phyloP scores from a whole-genome alignment of 2,329 filamentous ascomycete species.

The Fusarium sp. region DNA sequence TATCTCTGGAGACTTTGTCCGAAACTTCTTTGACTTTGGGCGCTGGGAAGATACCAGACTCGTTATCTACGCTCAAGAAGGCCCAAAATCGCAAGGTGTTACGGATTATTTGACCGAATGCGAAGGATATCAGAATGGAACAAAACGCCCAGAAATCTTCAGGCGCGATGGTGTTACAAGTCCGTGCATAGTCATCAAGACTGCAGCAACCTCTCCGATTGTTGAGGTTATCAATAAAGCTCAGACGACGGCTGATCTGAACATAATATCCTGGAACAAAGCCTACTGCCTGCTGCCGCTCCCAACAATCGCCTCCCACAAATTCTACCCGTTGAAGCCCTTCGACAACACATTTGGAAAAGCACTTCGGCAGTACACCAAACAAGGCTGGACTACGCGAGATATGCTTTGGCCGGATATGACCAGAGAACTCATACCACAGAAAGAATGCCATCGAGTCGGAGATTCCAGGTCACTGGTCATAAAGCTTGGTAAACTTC shows the following conservation, averaged over 20 bases:
- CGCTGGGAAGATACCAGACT: not conserved
- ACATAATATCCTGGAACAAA: slow-evolving; percentile 14
- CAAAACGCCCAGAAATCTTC: not conserved
- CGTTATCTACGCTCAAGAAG: not conserved
- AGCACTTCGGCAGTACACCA: not conserved
- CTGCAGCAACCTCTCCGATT: not conserved
- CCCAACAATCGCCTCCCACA: not conserved
- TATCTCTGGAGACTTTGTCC: not conserved
- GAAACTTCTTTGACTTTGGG: not conserved
- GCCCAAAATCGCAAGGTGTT: not conserved
- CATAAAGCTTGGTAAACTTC: not conserved
- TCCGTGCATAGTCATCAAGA: not conserved
- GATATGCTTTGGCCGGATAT: not conserved
- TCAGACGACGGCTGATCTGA: not conserved
- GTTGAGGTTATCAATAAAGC: not conserved
- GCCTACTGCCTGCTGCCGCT: not conserved
- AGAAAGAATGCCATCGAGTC: not conserved
- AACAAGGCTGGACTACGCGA: not conserved
- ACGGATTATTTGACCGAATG: not conserved
- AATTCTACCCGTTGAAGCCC: not conserved
- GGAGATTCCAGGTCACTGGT: not conserved
- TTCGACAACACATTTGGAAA: fast-evolving
- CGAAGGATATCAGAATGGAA: not conserved
- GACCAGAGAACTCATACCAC: not conserved
- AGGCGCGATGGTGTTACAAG: no score